Evolutionary conservation across 23 red algal species (phyloP).

Genomic region (Gracilariopsis chorda): DNA sequence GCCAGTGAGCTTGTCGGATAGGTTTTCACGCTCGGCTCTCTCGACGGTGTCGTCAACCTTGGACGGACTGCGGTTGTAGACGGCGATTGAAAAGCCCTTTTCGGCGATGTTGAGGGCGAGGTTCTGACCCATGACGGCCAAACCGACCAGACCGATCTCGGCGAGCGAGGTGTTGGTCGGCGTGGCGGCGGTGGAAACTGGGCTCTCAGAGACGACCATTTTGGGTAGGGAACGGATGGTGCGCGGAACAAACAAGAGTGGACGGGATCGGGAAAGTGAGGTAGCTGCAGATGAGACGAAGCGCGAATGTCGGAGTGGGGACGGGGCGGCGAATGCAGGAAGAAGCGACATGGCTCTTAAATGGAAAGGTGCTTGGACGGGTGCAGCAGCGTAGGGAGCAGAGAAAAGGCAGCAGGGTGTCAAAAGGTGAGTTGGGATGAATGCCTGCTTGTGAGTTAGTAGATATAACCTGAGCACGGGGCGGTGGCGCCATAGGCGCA

Average conservation of each 20-base stretch:
- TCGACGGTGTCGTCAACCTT: conserved; percentile 79
- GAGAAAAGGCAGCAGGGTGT: neutral
- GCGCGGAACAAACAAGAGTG: neutral
- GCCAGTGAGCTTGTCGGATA: conserved; percentile 45
- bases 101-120: conserved; percentile 93
- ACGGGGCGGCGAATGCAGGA: neutral
- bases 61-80: conserved; percentile 74
- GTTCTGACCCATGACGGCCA: conserved; percentile 99
- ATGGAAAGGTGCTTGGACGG: neutral
- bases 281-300: neutral
- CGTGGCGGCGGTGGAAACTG: neutral
- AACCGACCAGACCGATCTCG: conserved; percentile 82
- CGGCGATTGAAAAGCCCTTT: conserved; percentile 89
- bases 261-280: neutral
- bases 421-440: neutral
- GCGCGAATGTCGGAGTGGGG: neutral
- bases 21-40: conserved; percentile 41
- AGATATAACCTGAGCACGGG: too few relatives aligned
- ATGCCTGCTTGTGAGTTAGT: too few relatives aligned
- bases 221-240: neutral
- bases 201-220: conserved; percentile 22
- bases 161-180: neutral
- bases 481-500: too few relatives aligned
- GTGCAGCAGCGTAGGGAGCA: neutral
- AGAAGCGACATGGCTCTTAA: neutral